A percentile compares a stretch with the other conserved stretches of the same genome.
phyloP scores from a whole-genome alignment of 1,139 yeast genomes.

The Magnusiomyces sp. region DNA sequence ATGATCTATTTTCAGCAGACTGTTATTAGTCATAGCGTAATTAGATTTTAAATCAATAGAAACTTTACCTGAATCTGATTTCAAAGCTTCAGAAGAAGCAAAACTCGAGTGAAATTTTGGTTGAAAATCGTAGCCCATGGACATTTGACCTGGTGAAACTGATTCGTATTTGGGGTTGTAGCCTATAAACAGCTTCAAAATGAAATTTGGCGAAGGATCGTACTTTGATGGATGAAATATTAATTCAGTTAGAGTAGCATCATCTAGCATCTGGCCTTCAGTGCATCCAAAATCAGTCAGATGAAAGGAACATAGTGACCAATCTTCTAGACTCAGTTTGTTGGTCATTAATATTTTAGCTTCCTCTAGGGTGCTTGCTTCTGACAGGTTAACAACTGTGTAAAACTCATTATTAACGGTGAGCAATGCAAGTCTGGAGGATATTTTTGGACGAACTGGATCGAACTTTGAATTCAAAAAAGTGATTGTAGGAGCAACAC shows the following conservation, averaged over 20 bases:
- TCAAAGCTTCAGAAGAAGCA: no score
- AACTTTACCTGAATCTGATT: no score
- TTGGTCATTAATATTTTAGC: conserved; percentile 37
- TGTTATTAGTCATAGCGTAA: no score
- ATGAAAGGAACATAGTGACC: conserved; percentile 43
- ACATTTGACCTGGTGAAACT: conserved; percentile 18
- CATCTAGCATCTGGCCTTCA: conserved; percentile 54
- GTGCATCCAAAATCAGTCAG: conserved; percentile 63
- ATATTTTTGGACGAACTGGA: no score
- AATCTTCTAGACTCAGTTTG: conserved; percentile 37
- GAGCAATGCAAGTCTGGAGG: conserved; percentile 39
- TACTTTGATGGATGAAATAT: conserved; percentile 10
- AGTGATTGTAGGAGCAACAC: no score
- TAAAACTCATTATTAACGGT: conserved; percentile 54
- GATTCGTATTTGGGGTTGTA: conserved; percentile 6
- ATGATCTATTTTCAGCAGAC: no score
- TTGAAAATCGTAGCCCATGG: conserved; percentile 15
- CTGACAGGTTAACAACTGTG: conserved; percentile 39
- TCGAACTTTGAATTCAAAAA: no score
- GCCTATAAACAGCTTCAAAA: conserved; percentile 24
- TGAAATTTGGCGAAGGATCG: conserved; percentile 18
- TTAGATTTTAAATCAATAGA: no score
- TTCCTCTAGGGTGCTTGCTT: conserved; percentile 28
- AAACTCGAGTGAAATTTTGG: conserved; percentile 9
- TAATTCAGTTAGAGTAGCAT: conserved; percentile 38